Conservation (phyloP, 208 protist genomes). For the Acanthamoeba culbertsoni region DNA sequence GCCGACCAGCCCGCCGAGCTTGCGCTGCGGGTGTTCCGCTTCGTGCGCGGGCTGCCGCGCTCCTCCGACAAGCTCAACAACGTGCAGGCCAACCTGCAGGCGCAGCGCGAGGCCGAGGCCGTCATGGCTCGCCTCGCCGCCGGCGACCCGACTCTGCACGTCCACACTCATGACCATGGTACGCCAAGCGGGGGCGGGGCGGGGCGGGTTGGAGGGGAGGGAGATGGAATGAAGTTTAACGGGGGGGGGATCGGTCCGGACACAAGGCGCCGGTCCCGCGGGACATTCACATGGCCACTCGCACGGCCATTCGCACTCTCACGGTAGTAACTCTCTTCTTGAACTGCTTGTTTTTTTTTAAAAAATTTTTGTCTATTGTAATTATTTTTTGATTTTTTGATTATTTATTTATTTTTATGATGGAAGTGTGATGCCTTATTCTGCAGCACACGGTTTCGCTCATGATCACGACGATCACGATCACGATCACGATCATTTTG, state of each 20-base stretch:
- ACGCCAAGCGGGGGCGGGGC: no score
- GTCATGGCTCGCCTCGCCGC: background rate
- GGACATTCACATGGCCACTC: background rate
- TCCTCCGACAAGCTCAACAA: conserved; percentile 35
- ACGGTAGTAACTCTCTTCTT: no score
- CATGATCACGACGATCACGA: no score
- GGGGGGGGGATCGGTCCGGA: background rate
- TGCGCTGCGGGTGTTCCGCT: background rate
- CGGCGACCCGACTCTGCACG: background rate
- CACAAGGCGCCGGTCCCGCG: background rate
- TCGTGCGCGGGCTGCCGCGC: background rate
- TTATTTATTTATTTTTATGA: no score
- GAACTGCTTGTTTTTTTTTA: no score
- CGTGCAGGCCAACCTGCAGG: conserved; percentile 19
- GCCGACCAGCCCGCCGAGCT: background rate
- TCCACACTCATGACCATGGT: background rate
- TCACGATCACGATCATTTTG: background rate
- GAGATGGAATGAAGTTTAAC: background rate
- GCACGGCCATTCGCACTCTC: background rate
- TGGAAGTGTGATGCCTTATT: no score
- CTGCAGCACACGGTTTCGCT: no score
- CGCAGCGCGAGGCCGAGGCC: background rate
- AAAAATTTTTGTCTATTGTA: no score
- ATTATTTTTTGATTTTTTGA: no score
- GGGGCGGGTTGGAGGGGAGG: background rate